Percentiles rank a stretch among this genome's conserved stretches.
phyloP scores from a whole-genome alignment of 2,329 filamentous ascomycete genomes.

The Ophiostoma piceae region DNA sequence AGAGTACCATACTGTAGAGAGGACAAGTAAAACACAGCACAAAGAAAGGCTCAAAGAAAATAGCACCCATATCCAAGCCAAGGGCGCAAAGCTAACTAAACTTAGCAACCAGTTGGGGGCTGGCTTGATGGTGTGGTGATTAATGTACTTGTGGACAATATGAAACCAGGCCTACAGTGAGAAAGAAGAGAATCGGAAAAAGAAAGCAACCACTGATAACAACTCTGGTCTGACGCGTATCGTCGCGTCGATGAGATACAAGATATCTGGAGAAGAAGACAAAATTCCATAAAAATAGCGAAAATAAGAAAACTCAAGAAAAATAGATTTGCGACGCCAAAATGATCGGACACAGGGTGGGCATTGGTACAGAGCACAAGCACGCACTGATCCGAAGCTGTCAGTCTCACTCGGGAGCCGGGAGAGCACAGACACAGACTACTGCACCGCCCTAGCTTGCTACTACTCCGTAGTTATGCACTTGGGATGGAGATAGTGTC shows the following conservation, averaged over 20 bases:
- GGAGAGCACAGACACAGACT: constrained; percentile 10
- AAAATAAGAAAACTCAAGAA: neutral
- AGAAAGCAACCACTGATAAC: neutral
- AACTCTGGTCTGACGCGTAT: neutral
- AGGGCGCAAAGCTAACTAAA: constrained; percentile 22
- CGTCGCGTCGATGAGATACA: neutral
- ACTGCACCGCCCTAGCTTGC: neutral
- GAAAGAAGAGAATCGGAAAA: neutral
- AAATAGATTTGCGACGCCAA: neutral
- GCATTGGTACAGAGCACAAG: constrained; percentile 9
- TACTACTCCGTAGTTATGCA: neutral
- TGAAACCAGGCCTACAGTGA: neutral
- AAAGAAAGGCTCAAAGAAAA: constrained; percentile 13
- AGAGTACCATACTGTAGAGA: neutral
- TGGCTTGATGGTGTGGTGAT: neutral
- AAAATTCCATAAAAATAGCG: neutral
- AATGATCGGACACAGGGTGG: neutral
- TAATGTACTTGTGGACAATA: neutral
- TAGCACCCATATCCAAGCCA: neutral
- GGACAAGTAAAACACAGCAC: neutral
- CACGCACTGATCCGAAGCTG: neutral
- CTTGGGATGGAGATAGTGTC: neutral
- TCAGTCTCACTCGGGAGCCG: constrained; percentile 4
- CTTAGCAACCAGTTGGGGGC: neutral
- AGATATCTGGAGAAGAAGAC: neutral